Evolutionary conservation across 441 rosid species (phyloP).

Genomic region (Capsella rubella): DNA sequence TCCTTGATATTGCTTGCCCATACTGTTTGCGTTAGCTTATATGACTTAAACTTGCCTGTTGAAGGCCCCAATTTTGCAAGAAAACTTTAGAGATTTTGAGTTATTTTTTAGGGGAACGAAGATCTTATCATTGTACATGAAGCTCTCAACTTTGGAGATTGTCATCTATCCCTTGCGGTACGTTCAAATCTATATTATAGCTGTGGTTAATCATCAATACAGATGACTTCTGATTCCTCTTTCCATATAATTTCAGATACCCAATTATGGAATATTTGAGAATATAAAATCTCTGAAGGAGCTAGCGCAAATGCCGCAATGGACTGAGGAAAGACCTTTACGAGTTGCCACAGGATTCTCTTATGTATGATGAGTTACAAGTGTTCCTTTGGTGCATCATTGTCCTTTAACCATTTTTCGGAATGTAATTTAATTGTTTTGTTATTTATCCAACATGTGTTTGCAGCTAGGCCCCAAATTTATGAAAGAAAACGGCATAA

Average conservation of each 20-base stretch:
- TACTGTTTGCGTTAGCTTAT: conserved; percentile 5
- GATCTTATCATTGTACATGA: conserved; percentile 90
- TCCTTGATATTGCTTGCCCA: background rate
- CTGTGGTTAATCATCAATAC: background rate
- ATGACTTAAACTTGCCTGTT: background rate
- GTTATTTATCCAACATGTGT: conserved; percentile 30
- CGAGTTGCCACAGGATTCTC: conserved; percentile 94
- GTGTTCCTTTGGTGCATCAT: conserved; percentile 38
- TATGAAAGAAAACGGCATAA: conserved; percentile 79
- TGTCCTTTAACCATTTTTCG: background rate
- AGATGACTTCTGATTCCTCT: conserved; percentile 17
- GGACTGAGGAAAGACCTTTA: conserved; percentile 88
- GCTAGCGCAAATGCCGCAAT: conserved; percentile 85
- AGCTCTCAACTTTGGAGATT: conserved; percentile 92
- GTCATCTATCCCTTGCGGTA: conserved; percentile 88
- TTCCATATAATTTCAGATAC: conserved; percentile 63
- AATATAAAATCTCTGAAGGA: conserved; percentile 81
- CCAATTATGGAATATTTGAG: conserved; percentile 94
- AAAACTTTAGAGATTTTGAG: conserved; percentile 14
- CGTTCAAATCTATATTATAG: conserved; percentile 35
- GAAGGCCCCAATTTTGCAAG: background rate
- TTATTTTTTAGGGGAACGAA: conserved; percentile 67
- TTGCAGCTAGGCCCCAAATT: conserved; percentile 91
- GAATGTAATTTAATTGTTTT: conserved; percentile 20
- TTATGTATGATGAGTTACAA: conserved; percentile 63